These are phyloP conservation scores for Microthlaspi erraticum DNA, from an alignment of 345 rosid genomes.

Conservation along the genomic window DNA sequence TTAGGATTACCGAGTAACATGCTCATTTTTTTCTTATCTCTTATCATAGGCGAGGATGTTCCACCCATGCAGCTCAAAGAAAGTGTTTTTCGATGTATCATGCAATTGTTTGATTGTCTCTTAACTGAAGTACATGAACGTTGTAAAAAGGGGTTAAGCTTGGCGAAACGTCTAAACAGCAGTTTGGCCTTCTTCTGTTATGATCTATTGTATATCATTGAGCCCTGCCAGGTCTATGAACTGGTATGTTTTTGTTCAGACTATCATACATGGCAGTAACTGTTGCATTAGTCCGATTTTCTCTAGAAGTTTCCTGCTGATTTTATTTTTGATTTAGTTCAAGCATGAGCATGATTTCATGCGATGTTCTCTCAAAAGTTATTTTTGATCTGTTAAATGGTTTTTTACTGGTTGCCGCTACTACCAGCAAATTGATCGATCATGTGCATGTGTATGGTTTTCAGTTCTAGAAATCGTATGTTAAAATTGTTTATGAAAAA, in stretches of 20 bases:
- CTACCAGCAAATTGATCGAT: slow-evolving; percentile 18
- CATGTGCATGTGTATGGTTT: slow-evolving; percentile 28
- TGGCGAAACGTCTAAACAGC: slow-evolving; percentile 95
- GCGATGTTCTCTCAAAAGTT: slow-evolving; percentile 24
- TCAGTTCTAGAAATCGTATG: slow-evolving; percentile 17
- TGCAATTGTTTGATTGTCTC: slow-evolving; percentile 95
- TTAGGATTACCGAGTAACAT: slow-evolving; percentile 14
- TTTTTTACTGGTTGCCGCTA: not conserved
- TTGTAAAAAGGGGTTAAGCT: slow-evolving; percentile 93
- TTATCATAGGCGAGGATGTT: slow-evolving; percentile 81
- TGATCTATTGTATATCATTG: slow-evolving; percentile 91
- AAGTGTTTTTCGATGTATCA: slow-evolving; percentile 87
- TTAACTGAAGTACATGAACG: slow-evolving; percentile 98
- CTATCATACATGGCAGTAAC: slow-evolving; percentile 16
- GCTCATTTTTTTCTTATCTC: slow-evolving; percentile 23
- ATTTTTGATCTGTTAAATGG: slow-evolving; percentile 8
- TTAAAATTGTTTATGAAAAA: slow-evolving; percentile 13
- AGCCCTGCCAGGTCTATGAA: slow-evolving; percentile 98
- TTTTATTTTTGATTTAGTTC: slow-evolving; percentile 22
- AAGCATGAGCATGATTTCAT: slow-evolving; percentile 23
- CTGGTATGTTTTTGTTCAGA: slow-evolving; percentile 61
- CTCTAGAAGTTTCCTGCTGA: slow-evolving; percentile 22
- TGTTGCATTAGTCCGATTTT: slow-evolving; percentile 27
- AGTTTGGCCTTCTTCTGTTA: slow-evolving; percentile 98
- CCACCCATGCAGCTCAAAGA: slow-evolving; percentile 98